Conservation (phyloP, 1,284 basidiomycete genomes). For the Takashimella tepidaria region DNA sequence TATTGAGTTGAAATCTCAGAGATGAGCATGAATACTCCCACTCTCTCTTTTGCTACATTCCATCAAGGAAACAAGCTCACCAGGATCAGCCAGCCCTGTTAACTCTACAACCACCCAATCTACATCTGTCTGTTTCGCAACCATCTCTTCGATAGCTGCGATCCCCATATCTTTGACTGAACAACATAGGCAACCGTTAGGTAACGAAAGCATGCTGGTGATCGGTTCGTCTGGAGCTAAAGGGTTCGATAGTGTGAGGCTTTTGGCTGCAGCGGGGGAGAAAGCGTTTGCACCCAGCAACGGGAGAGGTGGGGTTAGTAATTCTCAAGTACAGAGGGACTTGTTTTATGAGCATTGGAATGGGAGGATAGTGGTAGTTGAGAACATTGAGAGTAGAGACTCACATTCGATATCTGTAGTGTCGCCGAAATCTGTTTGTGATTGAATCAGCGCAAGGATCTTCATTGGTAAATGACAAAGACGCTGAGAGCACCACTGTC, state of each 20-base stretch:
- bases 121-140: conserved; percentile 59
- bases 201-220: conserved; percentile 65
- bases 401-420: conserved; percentile 50
- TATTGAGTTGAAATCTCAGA: no score
- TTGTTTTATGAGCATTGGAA: no score
- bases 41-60: no score
- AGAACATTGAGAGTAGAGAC: conserved; percentile 2
- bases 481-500: no score
- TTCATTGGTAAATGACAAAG: no score
- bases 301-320: not conserved
- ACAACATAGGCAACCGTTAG: conserved; percentile 92
- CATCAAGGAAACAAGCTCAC: conserved; percentile 48
- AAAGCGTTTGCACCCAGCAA: not conserved
- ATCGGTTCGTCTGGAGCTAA: conserved; percentile 40
- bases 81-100: conserved; percentile 88
- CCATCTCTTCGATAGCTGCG: conserved; percentile 81
- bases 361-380: not conserved
- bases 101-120: conserved; percentile 91
- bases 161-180: conserved; percentile 86
- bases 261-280: conserved; percentile 19
- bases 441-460: no score
- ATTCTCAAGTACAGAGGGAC: no score
- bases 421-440: conserved; percentile 50
- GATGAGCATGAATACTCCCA: no score
- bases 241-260: conserved; percentile 57